These are phyloP conservation scores for Henckelia pumila DNA, from an alignment of 257 asterid genomes.

Conservation along the genomic window DNA sequence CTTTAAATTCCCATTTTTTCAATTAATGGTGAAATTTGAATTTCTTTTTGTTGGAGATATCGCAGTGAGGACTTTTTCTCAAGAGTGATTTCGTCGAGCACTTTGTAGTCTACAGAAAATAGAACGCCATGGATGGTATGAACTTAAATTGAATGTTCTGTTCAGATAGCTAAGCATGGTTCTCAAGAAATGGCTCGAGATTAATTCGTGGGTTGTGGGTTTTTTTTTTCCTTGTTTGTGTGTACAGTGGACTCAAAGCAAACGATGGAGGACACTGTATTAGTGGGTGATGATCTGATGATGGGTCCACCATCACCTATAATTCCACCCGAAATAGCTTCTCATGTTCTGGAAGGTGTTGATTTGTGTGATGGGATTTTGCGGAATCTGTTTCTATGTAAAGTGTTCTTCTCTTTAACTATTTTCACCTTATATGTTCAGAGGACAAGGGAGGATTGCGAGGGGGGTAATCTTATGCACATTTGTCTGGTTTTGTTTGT, in stretches of 20 bases:
- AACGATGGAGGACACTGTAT: conserved; percentile 89
- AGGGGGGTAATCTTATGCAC: neutral
- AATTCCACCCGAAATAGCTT: conserved; percentile 91
- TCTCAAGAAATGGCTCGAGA: neutral
- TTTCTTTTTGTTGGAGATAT: conserved; percentile 1
- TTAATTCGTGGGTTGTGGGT: conserved; percentile 12
- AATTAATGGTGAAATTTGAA: neutral
- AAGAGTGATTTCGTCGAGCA: conserved; percentile 48
- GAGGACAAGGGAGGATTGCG: neutral
- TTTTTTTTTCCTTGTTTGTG: neutral
- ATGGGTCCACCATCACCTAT: conserved; percentile 91
- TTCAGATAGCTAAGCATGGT: neutral
- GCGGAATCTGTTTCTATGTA: conserved; percentile 86
- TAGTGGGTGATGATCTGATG: conserved; percentile 99
- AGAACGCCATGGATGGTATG: conserved; percentile 57
- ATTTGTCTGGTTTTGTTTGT: conserved; percentile 17
- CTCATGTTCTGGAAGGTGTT: conserved; percentile 93
- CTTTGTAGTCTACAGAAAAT: conserved; percentile 25
- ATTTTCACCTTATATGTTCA: neutral
- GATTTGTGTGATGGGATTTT: conserved; percentile 85
- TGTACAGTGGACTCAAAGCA: conserved; percentile 78
- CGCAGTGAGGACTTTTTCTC: conserved; percentile 4
- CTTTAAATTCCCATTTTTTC: neutral
- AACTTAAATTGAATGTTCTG: conserved; percentile 11
- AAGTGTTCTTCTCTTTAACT: conserved; percentile 17